A percentile compares a stretch with the other conserved stretches of the same genome.
Evolutionary conservation across 2,329 filamentous ascomycete species (phyloP).

Genomic region (Ciborinia camelliae): DNA sequence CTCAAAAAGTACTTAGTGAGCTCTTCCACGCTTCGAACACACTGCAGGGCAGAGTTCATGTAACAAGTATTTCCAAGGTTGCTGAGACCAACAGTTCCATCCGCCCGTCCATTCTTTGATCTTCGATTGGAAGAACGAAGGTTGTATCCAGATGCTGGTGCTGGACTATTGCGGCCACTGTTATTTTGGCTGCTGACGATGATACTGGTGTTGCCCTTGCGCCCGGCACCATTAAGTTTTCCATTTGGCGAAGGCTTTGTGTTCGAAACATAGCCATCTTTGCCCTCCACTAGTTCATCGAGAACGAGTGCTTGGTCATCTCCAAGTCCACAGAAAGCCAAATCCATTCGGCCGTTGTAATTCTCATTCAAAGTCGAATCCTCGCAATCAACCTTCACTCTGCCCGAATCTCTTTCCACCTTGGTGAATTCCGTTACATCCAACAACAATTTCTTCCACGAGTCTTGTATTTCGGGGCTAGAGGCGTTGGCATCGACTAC

Average conservation of each 20-base stretch:
- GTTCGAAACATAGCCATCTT: constrained; percentile 56
- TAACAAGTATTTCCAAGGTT: constrained; percentile 98
- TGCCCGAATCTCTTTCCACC: constrained; percentile 55
- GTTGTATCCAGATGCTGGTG: constrained; percentile 58
- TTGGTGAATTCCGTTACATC: constrained; percentile 57
- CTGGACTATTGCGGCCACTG: constrained; percentile 68
- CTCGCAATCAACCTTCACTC: constrained; percentile 47
- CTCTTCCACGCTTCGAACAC: constrained; percentile 89
- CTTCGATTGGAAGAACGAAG: constrained; percentile 56
- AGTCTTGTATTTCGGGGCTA: constrained; percentile 33
- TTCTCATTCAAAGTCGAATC: constrained; percentile 72
- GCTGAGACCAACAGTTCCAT: constrained; percentile 76
- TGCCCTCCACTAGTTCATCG: constrained; percentile 68
- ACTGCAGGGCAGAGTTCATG: constrained; percentile 97
- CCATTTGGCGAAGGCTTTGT: constrained; percentile 37
- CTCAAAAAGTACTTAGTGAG: constrained; percentile 86
- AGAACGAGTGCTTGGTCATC: constrained; percentile 75
- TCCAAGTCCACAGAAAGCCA: constrained; percentile 65
- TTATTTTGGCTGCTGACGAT: constrained; percentile 43
- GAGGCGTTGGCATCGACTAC: constrained; percentile 14
- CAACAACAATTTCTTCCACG: constrained; percentile 46
- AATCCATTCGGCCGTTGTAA: constrained; percentile 69
- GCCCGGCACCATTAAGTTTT: constrained; percentile 23
- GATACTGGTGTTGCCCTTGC: constrained; percentile 24
- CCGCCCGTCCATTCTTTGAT: constrained; percentile 64